phyloP scores from a whole-genome alignment of 2,329 filamentous ascomycete species.

The Cladorrhinum sp. region DNA sequence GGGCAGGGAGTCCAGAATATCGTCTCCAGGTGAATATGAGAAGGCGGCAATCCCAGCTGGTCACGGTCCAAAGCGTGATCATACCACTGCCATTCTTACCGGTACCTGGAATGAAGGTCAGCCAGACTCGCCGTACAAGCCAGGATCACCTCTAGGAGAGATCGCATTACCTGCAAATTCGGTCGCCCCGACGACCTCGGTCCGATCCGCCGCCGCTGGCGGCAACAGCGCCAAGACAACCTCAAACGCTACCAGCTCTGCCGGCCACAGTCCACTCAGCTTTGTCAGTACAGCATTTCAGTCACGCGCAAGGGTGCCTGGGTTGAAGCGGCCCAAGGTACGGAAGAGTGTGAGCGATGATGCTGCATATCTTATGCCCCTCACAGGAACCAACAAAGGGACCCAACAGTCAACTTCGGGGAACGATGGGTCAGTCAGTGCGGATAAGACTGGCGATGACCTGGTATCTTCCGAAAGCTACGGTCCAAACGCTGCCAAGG shows the following conservation, averaged over 20 bases:
- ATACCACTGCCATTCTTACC: slow-evolving; percentile 52
- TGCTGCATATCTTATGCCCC: slow-evolving; percentile 3
- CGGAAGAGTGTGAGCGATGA: slow-evolving; percentile 20
- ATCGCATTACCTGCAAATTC: slow-evolving; percentile 14
- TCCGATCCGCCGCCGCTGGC: slow-evolving; percentile 4
- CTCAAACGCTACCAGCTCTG: slow-evolving; percentile 5
- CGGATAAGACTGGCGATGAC: slow-evolving; percentile 5
- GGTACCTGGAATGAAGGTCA: slow-evolving; percentile 63
- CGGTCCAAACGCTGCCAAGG: slow-evolving; percentile 3
- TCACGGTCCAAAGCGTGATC: slow-evolving; percentile 39
- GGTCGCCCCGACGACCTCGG: slow-evolving; percentile 4
- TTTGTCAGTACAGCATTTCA: slow-evolving; percentile 20
- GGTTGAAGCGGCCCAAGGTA: slow-evolving; percentile 13
- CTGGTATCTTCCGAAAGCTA: background rate
- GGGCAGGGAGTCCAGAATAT: slow-evolving; percentile 1
- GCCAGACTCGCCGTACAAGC: slow-evolving; percentile 51
- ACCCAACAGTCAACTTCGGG: slow-evolving; percentile 10
- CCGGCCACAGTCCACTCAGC: slow-evolving; percentile 13
- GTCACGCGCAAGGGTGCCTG: slow-evolving; percentile 7
- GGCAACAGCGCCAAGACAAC: background rate
- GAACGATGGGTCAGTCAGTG: slow-evolving; percentile 22
- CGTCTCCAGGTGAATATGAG: slow-evolving; percentile 21
- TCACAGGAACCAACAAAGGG: background rate
- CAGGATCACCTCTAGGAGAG: slow-evolving; percentile 22
- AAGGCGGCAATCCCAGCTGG: slow-evolving; percentile 15